phyloP scores from a whole-genome alignment of 305 asterid species.

The Fraxinus baroniana region DNA sequence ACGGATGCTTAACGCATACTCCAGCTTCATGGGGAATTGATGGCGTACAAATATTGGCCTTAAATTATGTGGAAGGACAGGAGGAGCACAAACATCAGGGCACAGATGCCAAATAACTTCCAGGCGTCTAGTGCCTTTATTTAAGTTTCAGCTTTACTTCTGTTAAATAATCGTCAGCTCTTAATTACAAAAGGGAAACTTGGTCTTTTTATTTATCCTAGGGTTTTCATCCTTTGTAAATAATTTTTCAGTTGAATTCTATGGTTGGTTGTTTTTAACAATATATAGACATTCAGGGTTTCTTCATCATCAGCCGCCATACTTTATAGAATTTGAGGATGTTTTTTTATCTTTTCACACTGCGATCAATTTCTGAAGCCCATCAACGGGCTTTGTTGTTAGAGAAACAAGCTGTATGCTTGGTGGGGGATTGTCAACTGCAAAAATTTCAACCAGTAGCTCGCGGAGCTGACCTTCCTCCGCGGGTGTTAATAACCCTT shows the following conservation, averaged over 20 bases:
- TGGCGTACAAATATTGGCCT: neutral
- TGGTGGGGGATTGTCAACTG: neutral
- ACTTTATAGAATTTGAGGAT: neutral
- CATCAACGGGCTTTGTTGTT: neutral
- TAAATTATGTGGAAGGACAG: neutral
- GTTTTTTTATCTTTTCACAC: neutral
- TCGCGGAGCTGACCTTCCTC: neutral
- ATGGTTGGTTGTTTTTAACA: no score
- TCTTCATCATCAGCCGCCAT: neutral
- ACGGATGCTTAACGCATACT: slow-evolving; percentile 16
- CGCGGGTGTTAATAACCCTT: neutral
- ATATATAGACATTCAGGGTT: neutral
- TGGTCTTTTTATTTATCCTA: neutral
- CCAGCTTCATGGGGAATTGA: neutral
- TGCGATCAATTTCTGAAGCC: neutral
- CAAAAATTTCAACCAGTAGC: neutral
- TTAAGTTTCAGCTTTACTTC: neutral
- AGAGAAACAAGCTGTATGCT: neutral
- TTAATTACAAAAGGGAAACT: neutral
- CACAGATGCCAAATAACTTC: neutral
- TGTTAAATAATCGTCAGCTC: neutral
- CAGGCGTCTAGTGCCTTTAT: neutral
- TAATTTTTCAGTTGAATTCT: neutral
- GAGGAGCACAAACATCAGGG: neutral
- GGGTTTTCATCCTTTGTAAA: neutral